These are phyloP conservation scores for Leptographium wingfieldii DNA, from an alignment of 2,329 filamentous ascomycete species.

Conservation along the genomic window DNA sequence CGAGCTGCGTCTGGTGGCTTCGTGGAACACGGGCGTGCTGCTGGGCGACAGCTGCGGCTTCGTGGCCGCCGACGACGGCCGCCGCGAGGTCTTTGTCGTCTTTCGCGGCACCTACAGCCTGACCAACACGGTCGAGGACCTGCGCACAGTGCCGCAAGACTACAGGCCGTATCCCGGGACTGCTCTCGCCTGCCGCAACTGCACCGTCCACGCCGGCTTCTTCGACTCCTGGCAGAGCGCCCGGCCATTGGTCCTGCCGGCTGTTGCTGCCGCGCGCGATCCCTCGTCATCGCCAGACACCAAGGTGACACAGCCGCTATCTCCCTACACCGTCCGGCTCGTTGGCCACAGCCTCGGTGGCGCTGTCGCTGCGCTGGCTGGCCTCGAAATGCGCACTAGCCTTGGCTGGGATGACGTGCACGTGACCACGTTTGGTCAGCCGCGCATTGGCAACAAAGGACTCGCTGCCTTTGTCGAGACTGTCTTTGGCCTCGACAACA, in stretches of 20 bases:
- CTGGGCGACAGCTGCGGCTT: constrained; percentile 90
- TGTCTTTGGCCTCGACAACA: constrained; percentile 31
- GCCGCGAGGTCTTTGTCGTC: constrained; percentile 56
- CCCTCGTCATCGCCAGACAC: background rate
- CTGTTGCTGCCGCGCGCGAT: constrained; percentile 45
- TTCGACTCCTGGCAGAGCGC: constrained; percentile 72
- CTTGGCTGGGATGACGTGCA: constrained; percentile 58
- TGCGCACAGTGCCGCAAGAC: constrained; percentile 78
- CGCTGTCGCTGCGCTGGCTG: constrained; percentile 78
- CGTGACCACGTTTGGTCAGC: constrained; percentile 90
- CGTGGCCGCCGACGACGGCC: constrained; percentile 67
- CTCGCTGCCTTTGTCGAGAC: constrained; percentile 43
- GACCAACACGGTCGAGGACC: constrained; percentile 78
- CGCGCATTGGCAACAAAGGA: constrained; percentile 47
- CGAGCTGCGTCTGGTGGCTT: constrained; percentile 62
- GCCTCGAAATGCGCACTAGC: constrained; percentile 60
- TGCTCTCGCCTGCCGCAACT: constrained; percentile 56
- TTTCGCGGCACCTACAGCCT: constrained; percentile 94
- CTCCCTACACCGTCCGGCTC: constrained; percentile 64
- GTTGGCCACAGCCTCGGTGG: constrained; percentile 89
- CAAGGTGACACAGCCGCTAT: background rate
- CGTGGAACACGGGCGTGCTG: constrained; percentile 82
- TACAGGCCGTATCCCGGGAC: constrained; percentile 68
- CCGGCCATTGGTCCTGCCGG: constrained; percentile 53
- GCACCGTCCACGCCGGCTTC: constrained; percentile 88